Percentiles rank a stretch among this genome's conserved stretches.
Conservation (phyloP, 2,329 filamentous ascomycete genomes). For the Arthroderma uncinatum region DNA sequence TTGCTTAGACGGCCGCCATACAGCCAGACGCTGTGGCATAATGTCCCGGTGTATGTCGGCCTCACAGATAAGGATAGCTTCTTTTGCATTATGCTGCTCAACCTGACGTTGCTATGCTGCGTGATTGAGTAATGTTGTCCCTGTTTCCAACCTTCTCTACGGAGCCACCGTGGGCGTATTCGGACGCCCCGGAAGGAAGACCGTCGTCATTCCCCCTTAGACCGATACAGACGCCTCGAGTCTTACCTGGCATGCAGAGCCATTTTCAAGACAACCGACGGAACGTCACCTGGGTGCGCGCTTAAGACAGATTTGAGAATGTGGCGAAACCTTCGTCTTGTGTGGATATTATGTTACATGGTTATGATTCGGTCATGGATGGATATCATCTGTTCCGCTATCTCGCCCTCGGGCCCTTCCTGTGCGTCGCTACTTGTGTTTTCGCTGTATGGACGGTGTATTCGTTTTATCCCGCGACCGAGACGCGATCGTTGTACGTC, state of each 20-base stretch:
- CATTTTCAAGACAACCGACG: not conserved
- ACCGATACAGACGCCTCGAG: not conserved
- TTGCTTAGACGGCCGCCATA: not conserved
- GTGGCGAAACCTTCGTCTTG: not conserved
- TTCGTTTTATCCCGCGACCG: constrained; percentile 1
- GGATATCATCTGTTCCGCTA: not conserved
- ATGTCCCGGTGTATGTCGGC: not conserved
- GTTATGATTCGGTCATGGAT: not conserved
- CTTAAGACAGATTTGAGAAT: not conserved
- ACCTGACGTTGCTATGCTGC: not conserved
- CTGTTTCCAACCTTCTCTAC: not conserved
- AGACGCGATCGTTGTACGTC: constrained; percentile 3
- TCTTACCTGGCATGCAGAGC: not conserved
- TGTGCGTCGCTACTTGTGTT: not conserved
- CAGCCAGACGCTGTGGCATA: not conserved
- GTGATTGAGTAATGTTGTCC: not conserved
- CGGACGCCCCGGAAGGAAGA: not conserved
- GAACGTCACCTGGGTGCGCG: not conserved
- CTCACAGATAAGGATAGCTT: not conserved
- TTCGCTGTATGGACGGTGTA: not conserved
- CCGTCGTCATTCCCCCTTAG: not conserved
- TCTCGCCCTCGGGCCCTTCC: too few species aligned
- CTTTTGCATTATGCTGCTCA: not conserved
- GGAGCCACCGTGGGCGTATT: not conserved
- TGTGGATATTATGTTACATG: not conserved